phyloP scores from a whole-genome alignment of 2,329 filamentous ascomycete genomes.

The Paecilomyces formosus region DNA sequence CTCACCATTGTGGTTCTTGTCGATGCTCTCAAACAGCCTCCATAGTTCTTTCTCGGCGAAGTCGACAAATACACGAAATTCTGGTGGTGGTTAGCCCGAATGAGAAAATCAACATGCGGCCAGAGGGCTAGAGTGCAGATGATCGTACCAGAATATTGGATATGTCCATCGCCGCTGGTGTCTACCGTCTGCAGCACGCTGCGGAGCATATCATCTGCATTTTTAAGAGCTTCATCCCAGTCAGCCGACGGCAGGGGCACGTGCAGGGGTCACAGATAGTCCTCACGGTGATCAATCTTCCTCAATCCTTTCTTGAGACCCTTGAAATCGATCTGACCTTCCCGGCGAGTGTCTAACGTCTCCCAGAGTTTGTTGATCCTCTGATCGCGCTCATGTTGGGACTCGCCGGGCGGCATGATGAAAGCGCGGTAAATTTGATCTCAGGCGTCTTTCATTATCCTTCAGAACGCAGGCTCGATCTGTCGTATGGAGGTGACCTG shows the following conservation, averaged over 20 bases:
- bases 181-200: conserved; percentile 79
- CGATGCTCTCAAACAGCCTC: conserved; percentile 76
- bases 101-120: conserved; percentile 11
- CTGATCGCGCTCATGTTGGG: conserved; percentile 69
- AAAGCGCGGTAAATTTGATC: conserved; percentile 30
- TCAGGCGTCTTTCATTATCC: conserved; percentile 40
- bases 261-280: conserved; percentile 9
- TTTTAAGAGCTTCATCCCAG: conserved; percentile 61
- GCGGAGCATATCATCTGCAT: conserved; percentile 77
- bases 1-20: conserved; percentile 75
- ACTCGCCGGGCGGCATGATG: conserved; percentile 60
- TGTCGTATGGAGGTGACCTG: conserved; percentile 13
- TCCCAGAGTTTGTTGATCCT: conserved; percentile 79
- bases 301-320: conserved; percentile 76
- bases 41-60: conserved; percentile 78
- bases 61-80: conserved; percentile 84
- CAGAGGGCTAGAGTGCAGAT: conserved; percentile 10
- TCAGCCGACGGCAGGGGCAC: conserved; percentile 12
- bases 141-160: conserved; percentile 75
- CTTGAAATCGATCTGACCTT: conserved; percentile 75
- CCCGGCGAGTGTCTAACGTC: conserved; percentile 67
- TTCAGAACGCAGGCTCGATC: conserved; percentile 13
- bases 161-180: conserved; percentile 77
- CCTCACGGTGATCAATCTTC: conserved; percentile 85
- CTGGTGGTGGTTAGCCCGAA: conserved; percentile 40